Conservation (phyloP, 73 alveolate species). For the Paramecium biaurelia region DNA sequence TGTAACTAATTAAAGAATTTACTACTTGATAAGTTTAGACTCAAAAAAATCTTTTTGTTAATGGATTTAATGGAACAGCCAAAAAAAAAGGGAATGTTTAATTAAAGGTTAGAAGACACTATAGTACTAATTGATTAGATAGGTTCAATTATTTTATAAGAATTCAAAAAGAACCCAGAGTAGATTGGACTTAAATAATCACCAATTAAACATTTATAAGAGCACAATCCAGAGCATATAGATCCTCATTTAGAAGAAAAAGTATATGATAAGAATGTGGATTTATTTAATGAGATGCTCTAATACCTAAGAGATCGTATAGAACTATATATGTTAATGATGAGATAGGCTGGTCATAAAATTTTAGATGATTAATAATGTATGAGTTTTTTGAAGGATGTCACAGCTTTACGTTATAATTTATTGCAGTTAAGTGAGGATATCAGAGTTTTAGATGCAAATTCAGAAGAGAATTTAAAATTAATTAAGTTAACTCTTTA, state of each 20-base stretch:
- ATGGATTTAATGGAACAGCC: slow-evolving; percentile 39
- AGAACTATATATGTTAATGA: slow-evolving; percentile 28
- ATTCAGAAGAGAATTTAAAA: not conserved
- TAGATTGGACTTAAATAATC: not conserved
- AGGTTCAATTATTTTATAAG: slow-evolving; percentile 1
- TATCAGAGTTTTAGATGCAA: not conserved
- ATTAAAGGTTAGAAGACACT: slow-evolving; percentile 19
- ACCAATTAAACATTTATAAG: not conserved
- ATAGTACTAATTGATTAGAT: slow-evolving; percentile 15
- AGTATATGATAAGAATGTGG: slow-evolving; percentile 35
- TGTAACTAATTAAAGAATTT: slow-evolving; percentile 5
- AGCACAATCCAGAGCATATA: not conserved
- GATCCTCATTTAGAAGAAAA: not conserved
- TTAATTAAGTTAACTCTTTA: not conserved
- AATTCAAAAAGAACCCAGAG: slow-evolving; percentile 33
- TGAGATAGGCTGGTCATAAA: slow-evolving; percentile 23
- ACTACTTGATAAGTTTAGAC: not conserved
- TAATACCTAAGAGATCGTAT: not conserved
- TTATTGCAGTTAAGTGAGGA: slow-evolving; percentile 9
- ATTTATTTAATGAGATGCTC: not conserved
- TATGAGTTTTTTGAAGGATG: not conserved
- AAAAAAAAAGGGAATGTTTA: not conserved
- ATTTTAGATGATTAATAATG: slow-evolving; percentile 2
- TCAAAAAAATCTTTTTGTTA: not conserved
- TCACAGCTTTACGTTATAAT: slow-evolving; percentile 20